A percentile compares a stretch with the other conserved stretches of the same genome.
phyloP scores from a whole-genome alignment of 2,329 filamentous ascomycete species.

The Fusarium devonianum region DNA sequence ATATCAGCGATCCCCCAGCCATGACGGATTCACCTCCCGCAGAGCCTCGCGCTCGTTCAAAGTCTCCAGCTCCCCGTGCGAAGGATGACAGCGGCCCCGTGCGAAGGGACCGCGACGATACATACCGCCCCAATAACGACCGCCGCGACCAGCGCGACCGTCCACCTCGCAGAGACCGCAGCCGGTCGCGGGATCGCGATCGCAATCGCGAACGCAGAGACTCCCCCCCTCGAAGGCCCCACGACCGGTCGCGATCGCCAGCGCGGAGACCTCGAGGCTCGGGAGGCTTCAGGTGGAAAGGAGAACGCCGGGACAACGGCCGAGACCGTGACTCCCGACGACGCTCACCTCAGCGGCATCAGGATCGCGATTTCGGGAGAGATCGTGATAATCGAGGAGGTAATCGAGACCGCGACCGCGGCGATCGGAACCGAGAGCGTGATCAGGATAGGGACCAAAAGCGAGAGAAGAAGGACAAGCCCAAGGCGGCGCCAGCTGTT shows the following conservation, averaged over 20 bases:
- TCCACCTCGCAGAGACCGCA: conserved; percentile 18
- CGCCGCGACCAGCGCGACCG: conserved; percentile 9
- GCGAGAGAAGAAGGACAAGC: conserved; percentile 48
- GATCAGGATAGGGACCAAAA: conserved; percentile 37
- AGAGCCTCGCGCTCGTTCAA: conserved; percentile 27
- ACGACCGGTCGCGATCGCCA: conserved; percentile 37
- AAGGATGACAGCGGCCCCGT: conserved; percentile 2
- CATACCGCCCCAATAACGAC: conserved; percentile 11
- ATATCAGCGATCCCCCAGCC: neutral
- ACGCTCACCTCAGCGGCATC: conserved; percentile 33
- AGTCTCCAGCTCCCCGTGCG: conserved; percentile 20
- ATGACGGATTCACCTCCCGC: conserved; percentile 31
- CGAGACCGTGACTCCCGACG: conserved; percentile 37
- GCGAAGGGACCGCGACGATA: conserved; percentile 9
- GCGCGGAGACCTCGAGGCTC: conserved; percentile 33
- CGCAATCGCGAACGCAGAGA: conserved; percentile 26
- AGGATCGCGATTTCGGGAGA: conserved; percentile 30
- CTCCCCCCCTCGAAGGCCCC: conserved; percentile 28
- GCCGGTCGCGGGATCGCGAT: conserved; percentile 19
- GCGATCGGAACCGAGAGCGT: conserved; percentile 20
- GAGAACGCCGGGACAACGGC: conserved; percentile 36
- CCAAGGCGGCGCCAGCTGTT: conserved; percentile 46
- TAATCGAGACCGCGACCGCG: conserved; percentile 35
- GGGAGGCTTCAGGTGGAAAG: conserved; percentile 40
- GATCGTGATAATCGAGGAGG: conserved; percentile 35